phyloP scores from a whole-genome alignment of 352 stramenopile species.

The Elongisporangium senticosum region DNA sequence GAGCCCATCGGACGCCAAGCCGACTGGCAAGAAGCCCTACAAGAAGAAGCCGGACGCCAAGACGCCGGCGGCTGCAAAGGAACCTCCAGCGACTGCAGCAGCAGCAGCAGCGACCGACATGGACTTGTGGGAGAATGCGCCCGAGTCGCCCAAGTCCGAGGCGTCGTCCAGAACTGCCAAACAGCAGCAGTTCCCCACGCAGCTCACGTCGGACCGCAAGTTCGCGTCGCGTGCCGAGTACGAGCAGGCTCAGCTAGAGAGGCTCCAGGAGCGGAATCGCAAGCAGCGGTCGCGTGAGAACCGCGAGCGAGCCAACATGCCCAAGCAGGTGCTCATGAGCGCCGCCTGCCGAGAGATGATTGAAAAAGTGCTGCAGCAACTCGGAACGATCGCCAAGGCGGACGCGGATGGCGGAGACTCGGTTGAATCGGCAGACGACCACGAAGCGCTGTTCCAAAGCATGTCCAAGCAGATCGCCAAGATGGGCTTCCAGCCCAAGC shows the following conservation, averaged over 20 bases:
- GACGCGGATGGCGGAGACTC: conserved; percentile 4
- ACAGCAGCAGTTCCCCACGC: conserved; percentile 14
- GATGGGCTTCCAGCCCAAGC: conserved; percentile 48
- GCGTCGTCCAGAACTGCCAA: conserved; percentile 2
- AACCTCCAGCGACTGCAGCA: conserved; percentile 8
- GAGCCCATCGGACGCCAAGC: conserved; percentile 1
- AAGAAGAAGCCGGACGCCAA: conserved; percentile 13
- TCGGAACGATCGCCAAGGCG: conserved; percentile 24
- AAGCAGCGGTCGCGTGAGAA: conserved; percentile 85
- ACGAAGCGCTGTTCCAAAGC: conserved; percentile 17
- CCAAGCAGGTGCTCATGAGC: conserved; percentile 90
- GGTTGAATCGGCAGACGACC: conserved; percentile 5
- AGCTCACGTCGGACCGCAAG: conserved; percentile 66
- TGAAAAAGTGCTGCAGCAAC: conserved; percentile 65
- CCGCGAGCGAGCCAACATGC: conserved; percentile 86
- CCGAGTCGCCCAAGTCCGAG: conserved; percentile 1
- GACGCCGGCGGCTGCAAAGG: conserved; percentile 3
- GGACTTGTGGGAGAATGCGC: conserved; percentile 36
- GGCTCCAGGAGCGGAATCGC: conserved; percentile 63
- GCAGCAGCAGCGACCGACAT: conserved; percentile 13
- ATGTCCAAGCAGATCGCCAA: conserved; percentile 27
- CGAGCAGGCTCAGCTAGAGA: conserved; percentile 48
- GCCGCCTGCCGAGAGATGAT: conserved; percentile 82
- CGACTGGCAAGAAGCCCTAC: conserved; percentile 5
- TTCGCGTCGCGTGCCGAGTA: conserved; percentile 75